Evolutionary conservation across 2,329 filamentous ascomycete genomes (phyloP), one percentile per base, ranked within the genome.

Genomic region (Fulvia fulva): DNA sequence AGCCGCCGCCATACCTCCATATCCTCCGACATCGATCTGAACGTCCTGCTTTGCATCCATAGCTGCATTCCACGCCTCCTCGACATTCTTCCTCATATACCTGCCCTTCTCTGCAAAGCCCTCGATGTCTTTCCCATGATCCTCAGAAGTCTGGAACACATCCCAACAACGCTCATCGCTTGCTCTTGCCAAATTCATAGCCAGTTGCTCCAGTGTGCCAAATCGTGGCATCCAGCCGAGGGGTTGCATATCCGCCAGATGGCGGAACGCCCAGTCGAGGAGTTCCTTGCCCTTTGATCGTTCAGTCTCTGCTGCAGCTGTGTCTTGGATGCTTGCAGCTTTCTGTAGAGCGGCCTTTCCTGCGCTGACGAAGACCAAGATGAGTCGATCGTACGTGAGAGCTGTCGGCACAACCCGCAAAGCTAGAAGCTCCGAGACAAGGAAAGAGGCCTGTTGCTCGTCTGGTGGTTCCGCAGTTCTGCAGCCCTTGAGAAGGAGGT

Each of bases 311-410:
- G 46, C 25, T 34, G 56, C 16, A 5, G 49, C 37, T 3, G 34
- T 43, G 5, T 45, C 26, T 5, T n/a, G 41, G 7, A 41, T 44
- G 14, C 50, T 37, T 0, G 53, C 26, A 1, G 49, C 37, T 0
- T 51, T 50, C 6, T 55, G 30, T 8, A 66, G 34, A 7, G 63
- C 62, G 25, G 65, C 55, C 22, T 62, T 62, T 1, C 49, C 63
- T 8, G 69, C 67, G 56, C 59, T 59, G 26, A 71, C 16, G 59
- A 84, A 88, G 45, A 84, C 77, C 12, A 84, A 69, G 16, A 88
- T 80, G 11, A 88, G 73, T 4, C 81, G 76, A 63, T 88, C 85
- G 63, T 88, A 88, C 0, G 85, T 88, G 19, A 80, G 63, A n/a
- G 73, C 68, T 59, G 85, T 78, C 0, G 86, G 84, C 16, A 75